These are phyloP conservation scores for Medicago lupulina DNA, from an alignment of 306 rosid species.

Conservation along the genomic window DNA sequence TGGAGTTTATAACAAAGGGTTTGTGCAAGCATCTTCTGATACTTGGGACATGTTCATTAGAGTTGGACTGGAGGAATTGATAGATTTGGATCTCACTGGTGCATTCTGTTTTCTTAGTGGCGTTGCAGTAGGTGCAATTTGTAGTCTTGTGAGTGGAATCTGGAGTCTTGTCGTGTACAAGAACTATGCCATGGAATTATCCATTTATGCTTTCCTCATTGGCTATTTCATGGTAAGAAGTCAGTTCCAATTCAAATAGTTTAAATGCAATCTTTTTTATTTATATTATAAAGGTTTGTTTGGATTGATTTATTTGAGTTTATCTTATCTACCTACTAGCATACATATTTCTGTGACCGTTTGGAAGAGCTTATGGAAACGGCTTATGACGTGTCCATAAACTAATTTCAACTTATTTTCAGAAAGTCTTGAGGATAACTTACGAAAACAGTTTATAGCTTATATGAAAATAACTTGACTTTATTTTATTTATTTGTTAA, in stretches of 20 bases:
- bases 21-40: conserved; percentile 71
- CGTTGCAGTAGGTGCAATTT: conserved; percentile 59
- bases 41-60: conserved; percentile 63
- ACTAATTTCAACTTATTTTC: no score
- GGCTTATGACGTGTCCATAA: no score
- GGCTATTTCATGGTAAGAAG: conserved; percentile 83
- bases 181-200: conserved; percentile 61
- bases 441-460: no score
- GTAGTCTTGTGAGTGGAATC: conserved; percentile 67
- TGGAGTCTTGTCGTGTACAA: conserved; percentile 65
- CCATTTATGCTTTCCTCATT: conserved; percentile 68
- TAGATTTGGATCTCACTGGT: conserved; percentile 74
- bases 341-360: no score
- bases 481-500: no score
- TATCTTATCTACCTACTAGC: not conserved
- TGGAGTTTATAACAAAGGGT: conserved; percentile 66
- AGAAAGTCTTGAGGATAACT: no score
- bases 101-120: conserved; percentile 78
- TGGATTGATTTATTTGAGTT: not conserved
- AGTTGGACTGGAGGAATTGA: conserved; percentile 52
- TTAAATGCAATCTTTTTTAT: conserved; percentile 4
- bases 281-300: not conserved
- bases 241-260: conserved; percentile 9
- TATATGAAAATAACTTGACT: no score
- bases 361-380: no score